Base-by-base conservation (phyloP, 2,329 filamentous ascomycete genomes). In the Colletotrichum sp. region DNA sequence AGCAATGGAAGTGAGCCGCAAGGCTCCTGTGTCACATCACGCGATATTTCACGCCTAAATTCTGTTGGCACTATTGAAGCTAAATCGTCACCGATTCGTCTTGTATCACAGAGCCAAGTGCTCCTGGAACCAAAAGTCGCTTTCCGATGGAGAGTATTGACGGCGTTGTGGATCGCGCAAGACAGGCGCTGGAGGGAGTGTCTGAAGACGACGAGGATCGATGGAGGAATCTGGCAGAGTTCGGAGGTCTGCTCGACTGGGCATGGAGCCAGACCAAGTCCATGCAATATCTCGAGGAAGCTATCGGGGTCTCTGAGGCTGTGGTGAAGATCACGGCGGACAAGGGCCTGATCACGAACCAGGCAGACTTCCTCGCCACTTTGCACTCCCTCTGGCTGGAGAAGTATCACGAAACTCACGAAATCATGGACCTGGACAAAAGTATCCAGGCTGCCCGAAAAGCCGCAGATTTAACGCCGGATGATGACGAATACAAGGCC, bases 91-190 rank as follows among this genome's bases (percentile, higher is more conserved):
- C 3, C n/a, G 19, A 22, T 48, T 48, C 11, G 1, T 13, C 44
- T 48, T 3, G 19, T 7, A 4, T 12, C 19, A 12, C 44, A 22
- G 0, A 1, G 0, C 11, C 19, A 12, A 48, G 9, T 22, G 9
- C 5, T 22, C 6, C 13, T 6, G 3, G 44, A 6, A 22, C 6
- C 39, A 7, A 48, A 48, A 22, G 11, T 48, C 1, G 13, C 1
- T n/a, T n/a, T 13, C 3, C 44, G 11, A 48, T 48, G 44, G n/a
- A 48, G n/a, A 13, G 11, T 8, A 22, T 48, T 2, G 44, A 13
- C 44, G 44, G 22, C 44, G 4, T 48, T 48, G 44, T 48, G 1
- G 44, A 13, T 22, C 44, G 44, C 44, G n/a, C 44, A 48, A 48
- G 44, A 1, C n/a, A 48, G 44, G 6, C n/a, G 19, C 44, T 48